These are phyloP conservation scores for Spiraea crenata DNA, from an alignment of 331 rosid species.

Conservation along the genomic window DNA sequence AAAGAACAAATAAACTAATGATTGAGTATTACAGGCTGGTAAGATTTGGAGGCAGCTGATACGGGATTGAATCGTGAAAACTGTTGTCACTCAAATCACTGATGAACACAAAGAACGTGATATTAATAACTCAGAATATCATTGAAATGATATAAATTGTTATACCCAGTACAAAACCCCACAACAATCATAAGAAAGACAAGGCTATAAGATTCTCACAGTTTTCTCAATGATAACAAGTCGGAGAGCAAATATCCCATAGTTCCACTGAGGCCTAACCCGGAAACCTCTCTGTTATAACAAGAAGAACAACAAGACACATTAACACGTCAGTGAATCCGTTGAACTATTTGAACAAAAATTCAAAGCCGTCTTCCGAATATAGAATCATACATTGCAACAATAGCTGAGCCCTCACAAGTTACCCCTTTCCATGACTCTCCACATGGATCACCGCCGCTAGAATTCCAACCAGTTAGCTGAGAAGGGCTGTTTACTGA, in stretches of 20 bases:
- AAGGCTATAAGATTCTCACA: constrained; percentile 52
- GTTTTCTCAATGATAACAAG: constrained; percentile 62
- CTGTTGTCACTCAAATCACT: constrained; percentile 82
- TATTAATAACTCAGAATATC: constrained; percentile 14
- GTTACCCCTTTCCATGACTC: constrained; percentile 92
- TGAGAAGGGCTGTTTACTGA: constrained; percentile 68
- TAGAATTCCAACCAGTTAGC: constrained; percentile 81
- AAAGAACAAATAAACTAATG: constrained; percentile 6
- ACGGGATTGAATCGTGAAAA: constrained; percentile 77
- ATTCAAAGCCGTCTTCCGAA: constrained; percentile 5
- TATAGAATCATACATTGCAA: constrained; percentile 64
- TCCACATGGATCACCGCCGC: constrained; percentile 87
- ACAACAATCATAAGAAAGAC: constrained; percentile 2
- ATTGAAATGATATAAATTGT: constrained; percentile 3
- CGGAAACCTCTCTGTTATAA: constrained; percentile 64
- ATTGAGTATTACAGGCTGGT: constrained; percentile 77
- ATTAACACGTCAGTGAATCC: constrained; percentile 23
- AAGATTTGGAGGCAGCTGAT: constrained; percentile 91
- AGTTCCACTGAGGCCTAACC: constrained; percentile 86
- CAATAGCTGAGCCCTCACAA: constrained; percentile 85
- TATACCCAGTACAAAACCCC: not conserved
- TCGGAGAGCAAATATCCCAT: constrained; percentile 83
- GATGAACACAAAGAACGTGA: constrained; percentile 16
- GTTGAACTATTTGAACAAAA: not conserved
- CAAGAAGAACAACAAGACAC: constrained; percentile 19